Base-by-base conservation (phyloP, 495 filamentous ascomycete genomes). In the Aspergillus bridgeri region DNA sequence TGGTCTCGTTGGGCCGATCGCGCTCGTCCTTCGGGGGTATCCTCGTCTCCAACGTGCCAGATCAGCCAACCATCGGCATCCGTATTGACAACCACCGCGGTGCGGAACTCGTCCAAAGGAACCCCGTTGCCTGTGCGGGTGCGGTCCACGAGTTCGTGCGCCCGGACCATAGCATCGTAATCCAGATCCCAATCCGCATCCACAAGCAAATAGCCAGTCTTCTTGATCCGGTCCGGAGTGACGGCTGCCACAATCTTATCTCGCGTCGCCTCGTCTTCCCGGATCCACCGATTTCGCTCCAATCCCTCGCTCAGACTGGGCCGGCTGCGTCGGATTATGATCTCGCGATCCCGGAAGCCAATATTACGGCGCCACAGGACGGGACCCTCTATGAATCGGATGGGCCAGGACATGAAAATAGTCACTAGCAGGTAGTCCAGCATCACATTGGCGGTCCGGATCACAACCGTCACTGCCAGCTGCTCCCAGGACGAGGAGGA, bases 161-260 rank as follows among this genome's bases (percentile, higher is more conserved):
- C 88, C 29, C 72, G 68, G 33, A 89, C 74, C 89, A 96, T 95
- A 22, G 78, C 81, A 19, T 67, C 69, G 76, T 90, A 95, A 65
- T 93, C 89, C 56, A 95, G 72, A 68, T 92, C 88, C 87, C 89
- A 96, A 55, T 87, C 83, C 54, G 78, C 81, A 61, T 89, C 87
- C 70, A 92, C 84, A 53, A 92, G 85, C 57, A 90, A 68, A 62
- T 91, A 91, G 2, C 89, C 90, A 21, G 90, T 92, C 75, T 89
- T 92, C 60, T 72, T 67, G 60, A 92, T 67, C 42, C 84, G 79
- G 65, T 80, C 71, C 11, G 82, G 79, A 3, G 83, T 78, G 3
- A 91, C 84, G 3, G 89, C 90, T 0, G 84, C 82, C 58, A 85
- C 66, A 21, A 86, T 77, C 60, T 73, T 78, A 48, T 81, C 79